Conservation (phyloP, 1,139 yeast genomes). For the Kodamaea suecica region DNA sequence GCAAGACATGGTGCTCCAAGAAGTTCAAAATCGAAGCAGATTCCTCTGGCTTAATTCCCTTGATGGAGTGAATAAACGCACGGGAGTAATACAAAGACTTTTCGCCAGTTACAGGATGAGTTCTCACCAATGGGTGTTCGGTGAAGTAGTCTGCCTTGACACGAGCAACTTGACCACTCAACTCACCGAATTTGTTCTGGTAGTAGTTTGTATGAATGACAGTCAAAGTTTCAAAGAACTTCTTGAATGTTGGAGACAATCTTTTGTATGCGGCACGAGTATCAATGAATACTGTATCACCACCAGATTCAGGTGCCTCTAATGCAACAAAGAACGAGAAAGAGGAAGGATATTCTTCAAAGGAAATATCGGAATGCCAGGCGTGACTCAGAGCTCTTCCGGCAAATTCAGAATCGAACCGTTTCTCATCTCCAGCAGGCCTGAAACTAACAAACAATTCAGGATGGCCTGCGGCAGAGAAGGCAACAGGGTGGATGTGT, state of each 20-base stretch:
- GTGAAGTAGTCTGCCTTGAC: constrained; percentile 23
- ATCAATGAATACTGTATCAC: constrained; percentile 34
- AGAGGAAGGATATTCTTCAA: constrained; percentile 31
- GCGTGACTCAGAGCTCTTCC: constrained; percentile 16
- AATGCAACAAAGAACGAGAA: constrained; percentile 31
- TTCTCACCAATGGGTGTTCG: constrained; percentile 29
- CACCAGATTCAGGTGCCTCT: constrained; percentile 32
- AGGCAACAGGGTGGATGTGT: constrained; percentile 31
- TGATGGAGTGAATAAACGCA: constrained; percentile 22
- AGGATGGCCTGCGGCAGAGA: constrained; percentile 26
- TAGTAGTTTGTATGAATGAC: constrained; percentile 25
- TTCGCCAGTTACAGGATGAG: constrained; percentile 30
- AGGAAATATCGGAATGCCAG: constrained; percentile 34
- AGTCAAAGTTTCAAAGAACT: constrained; percentile 28
- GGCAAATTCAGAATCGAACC: constrained; percentile 22
- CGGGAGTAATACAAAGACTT: constrained; percentile 23
- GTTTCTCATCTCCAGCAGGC: constrained; percentile 25
- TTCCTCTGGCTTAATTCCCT: constrained; percentile 23
- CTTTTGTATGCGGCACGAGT: constrained; percentile 32
- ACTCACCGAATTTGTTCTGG: constrained; percentile 19
- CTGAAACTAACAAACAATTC: constrained; percentile 31
- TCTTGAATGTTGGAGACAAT: constrained; percentile 28
- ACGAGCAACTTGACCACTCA: constrained; percentile 16
- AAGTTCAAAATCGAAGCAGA: constrained; percentile 23
- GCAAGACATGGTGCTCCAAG: constrained; percentile 21